Percentiles rank a stretch among this genome's conserved stretches.
phyloP scores from a whole-genome alignment of 1,139 yeast genomes.

The Diutina scorzettiae region DNA sequence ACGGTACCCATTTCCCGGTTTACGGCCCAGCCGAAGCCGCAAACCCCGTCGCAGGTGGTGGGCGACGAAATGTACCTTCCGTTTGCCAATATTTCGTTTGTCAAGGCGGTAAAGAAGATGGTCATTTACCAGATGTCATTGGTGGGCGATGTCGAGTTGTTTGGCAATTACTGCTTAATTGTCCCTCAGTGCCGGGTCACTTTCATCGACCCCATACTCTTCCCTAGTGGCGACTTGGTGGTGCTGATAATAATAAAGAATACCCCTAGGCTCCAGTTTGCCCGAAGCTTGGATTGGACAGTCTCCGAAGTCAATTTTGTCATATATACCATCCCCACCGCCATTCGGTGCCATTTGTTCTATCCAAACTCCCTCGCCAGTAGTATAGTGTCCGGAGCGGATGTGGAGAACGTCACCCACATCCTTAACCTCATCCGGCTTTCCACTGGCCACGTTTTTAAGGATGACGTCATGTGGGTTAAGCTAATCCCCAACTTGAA shows the following conservation, averaged over 20 bases:
- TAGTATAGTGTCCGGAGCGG: conserved; percentile 10
- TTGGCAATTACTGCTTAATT: conserved; percentile 41
- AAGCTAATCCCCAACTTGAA: conserved; percentile 54
- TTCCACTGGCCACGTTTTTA: conserved; percentile 39
- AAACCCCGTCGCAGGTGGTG: conserved; percentile 9
- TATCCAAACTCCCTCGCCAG: conserved; percentile 18
- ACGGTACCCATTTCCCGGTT: conserved; percentile 18
- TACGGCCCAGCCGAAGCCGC: conserved; percentile 17
- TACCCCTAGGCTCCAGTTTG: not conserved
- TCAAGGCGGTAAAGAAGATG: conserved; percentile 49
- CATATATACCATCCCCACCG: conserved; percentile 63
- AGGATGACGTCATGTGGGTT: conserved; percentile 37
- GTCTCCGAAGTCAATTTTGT: conserved; percentile 19
- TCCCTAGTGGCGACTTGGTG: conserved; percentile 41
- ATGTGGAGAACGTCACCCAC: conserved; percentile 13
- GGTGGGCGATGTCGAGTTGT: conserved; percentile 28
- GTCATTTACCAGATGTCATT: conserved; percentile 34
- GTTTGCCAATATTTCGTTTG: conserved; percentile 41
- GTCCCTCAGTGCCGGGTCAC: conserved; percentile 16
- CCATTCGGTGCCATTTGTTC: conserved; percentile 52
- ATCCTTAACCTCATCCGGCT: conserved; percentile 36
- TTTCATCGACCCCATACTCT: conserved; percentile 44
- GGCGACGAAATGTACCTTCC: conserved; percentile 18
- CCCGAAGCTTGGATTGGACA: not conserved
- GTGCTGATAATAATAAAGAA: conserved; percentile 11